Conservation (phyloP, 306 rosid species). For the Crataegus laevigata region DNA sequence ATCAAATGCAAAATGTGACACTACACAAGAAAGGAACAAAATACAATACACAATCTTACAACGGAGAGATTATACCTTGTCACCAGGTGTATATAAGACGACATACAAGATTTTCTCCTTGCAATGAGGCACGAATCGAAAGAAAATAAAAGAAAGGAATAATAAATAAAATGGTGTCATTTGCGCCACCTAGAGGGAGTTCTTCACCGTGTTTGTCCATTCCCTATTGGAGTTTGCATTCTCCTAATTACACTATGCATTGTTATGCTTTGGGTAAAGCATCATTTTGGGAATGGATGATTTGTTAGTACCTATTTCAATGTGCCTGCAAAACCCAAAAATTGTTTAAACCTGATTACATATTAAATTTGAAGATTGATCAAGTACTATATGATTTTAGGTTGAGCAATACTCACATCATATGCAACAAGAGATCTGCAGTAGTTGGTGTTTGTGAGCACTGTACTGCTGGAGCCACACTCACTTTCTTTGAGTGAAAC, state of each 20-base stretch:
- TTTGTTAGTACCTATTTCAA: slow-evolving; percentile 44
- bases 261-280: not conserved
- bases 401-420: slow-evolving; percentile 47
- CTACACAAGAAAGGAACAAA: slow-evolving; percentile 16
- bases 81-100: not conserved
- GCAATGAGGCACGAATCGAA: slow-evolving; percentile 16
- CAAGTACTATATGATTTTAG: not conserved
- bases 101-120: not conserved
- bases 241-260: not conserved
- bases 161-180: not conserved
- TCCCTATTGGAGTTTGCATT: not conserved
- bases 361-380: not conserved
- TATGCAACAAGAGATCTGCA: slow-evolving; percentile 63
- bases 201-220: not conserved
- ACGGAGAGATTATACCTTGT: not conserved
- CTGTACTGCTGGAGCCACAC: slow-evolving; percentile 77
- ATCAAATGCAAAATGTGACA: not conserved
- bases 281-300: not conserved
- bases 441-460: slow-evolving; percentile 54
- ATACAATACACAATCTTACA: slow-evolving; percentile 3
- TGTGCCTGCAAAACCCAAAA: slow-evolving; percentile 45
- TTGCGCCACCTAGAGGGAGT: not conserved
- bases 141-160: not conserved
- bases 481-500: slow-evolving; percentile 78
- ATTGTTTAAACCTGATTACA: not conserved